A percentile compares a stretch with the other conserved stretches of the same genome.
Conservation (phyloP, 176 grass and related monocot genomes). For the Thalia dealbata region DNA sequence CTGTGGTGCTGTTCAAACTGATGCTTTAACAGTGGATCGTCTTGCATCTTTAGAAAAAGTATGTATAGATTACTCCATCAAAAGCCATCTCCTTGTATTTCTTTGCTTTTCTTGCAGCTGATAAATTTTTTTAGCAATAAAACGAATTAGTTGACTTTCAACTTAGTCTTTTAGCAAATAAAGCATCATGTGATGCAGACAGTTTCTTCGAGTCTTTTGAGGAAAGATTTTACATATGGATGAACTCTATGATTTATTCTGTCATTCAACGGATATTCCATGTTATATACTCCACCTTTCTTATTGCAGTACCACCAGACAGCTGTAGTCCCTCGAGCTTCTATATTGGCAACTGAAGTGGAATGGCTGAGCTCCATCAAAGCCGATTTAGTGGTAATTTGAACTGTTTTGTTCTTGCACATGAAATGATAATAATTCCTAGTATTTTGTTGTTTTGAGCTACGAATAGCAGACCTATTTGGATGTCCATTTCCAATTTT, state of each 20-base stretch:
- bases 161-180: neutral
- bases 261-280: neutral
- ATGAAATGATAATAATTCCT: neutral
- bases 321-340: slow-evolving; percentile 69
- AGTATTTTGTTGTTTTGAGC: neutral
- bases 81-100: neutral
- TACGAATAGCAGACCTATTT: neutral
- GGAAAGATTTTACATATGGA: neutral
- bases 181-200: too few species aligned
- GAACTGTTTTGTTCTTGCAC: neutral
- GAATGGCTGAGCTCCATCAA: slow-evolving; percentile 89
- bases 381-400: slow-evolving; percentile 76
- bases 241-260: neutral
- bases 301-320: slow-evolving; percentile 73
- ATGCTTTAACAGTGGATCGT: slow-evolving; percentile 89
- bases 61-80: neutral
- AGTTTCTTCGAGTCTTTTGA: neutral
- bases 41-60: slow-evolving; percentile 94
- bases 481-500: neutral
- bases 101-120: neutral
- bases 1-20: slow-evolving; percentile 92
- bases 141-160: neutral
- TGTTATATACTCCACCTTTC: neutral
- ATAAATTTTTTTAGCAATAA: neutral
- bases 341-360: slow-evolving; percentile 70